Conservation (phyloP, 768 basidiomycete species). For the Podaxis rugospora region DNA sequence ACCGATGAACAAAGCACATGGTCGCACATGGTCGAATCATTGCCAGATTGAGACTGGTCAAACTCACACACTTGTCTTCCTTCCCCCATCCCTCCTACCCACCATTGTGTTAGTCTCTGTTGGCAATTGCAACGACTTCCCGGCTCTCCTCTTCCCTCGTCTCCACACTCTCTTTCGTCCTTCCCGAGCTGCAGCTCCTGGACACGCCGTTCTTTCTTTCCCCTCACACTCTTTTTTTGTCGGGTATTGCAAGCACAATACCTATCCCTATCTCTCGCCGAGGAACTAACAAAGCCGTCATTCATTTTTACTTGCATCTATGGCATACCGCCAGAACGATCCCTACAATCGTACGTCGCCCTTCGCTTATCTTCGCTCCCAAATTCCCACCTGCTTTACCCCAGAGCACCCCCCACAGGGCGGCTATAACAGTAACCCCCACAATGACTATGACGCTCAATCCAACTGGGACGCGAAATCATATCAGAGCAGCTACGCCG, state of each 20-base stretch:
- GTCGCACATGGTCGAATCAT: neutral
- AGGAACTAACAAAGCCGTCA: neutral
- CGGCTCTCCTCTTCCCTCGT: no score
- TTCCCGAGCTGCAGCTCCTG: constrained; percentile 5
- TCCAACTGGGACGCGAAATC: constrained; percentile 51
- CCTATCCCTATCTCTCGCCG: neutral
- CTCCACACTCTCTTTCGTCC: neutral
- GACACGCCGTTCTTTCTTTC: constrained; percentile 11
- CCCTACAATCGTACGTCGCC: constrained; percentile 12
- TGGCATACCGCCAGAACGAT: constrained; percentile 44
- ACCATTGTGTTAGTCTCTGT: constrained; percentile 1
- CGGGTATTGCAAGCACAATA: neutral
- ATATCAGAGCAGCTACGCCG: constrained; percentile 58
- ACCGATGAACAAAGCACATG: neutral
- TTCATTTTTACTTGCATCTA: constrained; percentile 21
- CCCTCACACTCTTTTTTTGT: constrained; percentile 1
- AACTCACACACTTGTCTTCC: neutral
- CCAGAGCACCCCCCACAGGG: constrained; percentile 32
- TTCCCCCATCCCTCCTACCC: neutral
- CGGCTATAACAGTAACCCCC: constrained; percentile 27
- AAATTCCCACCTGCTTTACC: constrained; percentile 21
- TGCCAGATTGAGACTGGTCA: neutral
- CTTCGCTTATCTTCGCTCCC: constrained; percentile 11
- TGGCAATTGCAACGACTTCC: neutral
- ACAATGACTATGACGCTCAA: constrained; percentile 41